Evolutionary conservation across 2,329 filamentous ascomycete genomes (phyloP).

Genomic region (Pseudogymnoascus sp.): DNA sequence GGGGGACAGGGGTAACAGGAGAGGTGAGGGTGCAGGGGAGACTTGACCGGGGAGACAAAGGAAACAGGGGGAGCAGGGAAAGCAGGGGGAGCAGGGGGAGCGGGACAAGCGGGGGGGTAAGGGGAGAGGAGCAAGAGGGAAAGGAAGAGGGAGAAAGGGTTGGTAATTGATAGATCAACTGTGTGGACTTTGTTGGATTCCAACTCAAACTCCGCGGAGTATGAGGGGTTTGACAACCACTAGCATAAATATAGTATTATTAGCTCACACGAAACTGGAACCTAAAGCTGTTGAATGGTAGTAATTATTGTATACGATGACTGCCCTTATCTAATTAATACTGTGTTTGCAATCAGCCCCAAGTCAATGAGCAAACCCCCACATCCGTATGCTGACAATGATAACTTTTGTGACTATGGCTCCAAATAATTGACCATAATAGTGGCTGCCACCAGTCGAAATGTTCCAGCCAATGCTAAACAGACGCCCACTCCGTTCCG

Average conservation of each 20-base stretch:
- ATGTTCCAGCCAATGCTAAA: neutral
- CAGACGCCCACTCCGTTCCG: neutral
- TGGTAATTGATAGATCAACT: neutral
- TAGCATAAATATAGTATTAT: neutral
- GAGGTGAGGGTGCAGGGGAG: neutral
- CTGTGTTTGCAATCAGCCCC: neutral
- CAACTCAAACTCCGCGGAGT: neutral
- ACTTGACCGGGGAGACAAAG: neutral
- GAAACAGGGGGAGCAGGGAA: neutral
- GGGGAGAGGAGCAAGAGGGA: neutral
- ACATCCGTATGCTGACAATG: neutral
- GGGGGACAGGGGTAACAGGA: neutral
- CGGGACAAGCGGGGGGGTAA: neutral
- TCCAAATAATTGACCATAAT: neutral
- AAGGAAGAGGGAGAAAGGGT: neutral
- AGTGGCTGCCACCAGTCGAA: neutral
- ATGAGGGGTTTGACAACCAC: neutral
- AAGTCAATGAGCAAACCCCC: neutral
- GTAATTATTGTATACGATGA: neutral
- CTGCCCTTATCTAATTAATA: neutral
- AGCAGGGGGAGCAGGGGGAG: neutral
- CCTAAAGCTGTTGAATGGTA: neutral
- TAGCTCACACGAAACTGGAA: neutral
- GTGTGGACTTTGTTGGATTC: neutral
- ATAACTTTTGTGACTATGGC: neutral